These are phyloP conservation scores for Anisogramma anomala DNA, from an alignment of 2,329 filamentous ascomycete genomes.

Conservation along the genomic window DNA sequence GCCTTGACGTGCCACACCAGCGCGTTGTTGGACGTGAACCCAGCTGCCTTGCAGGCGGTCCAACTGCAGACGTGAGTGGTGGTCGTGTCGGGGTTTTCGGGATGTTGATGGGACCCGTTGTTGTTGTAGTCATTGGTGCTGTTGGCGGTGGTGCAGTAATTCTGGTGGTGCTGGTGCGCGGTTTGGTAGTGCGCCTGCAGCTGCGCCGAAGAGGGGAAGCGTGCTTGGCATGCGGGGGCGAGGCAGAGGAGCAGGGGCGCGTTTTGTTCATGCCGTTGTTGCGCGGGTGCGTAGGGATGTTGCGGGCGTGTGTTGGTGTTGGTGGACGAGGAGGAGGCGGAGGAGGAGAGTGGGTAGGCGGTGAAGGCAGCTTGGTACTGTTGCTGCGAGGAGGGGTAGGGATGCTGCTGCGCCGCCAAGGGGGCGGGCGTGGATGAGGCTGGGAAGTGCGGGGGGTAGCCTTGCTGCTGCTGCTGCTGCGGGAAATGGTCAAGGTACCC, in stretches of 20 bases:
- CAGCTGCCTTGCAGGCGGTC: slow-evolving; percentile 25
- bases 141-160: neutral
- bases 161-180: slow-evolving; percentile 16
- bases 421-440: neutral
- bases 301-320: too few relatives aligned
- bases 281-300: neutral
- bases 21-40: slow-evolving; percentile 27
- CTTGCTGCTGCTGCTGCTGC: neutral
- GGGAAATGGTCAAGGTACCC: too few relatives aligned
- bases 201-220: slow-evolving; percentile 3
- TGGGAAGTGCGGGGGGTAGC: neutral
- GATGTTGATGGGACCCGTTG: too few relatives aligned
- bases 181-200: slow-evolving; percentile 17
- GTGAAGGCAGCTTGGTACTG: neutral
- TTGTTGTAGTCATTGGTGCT: neutral
- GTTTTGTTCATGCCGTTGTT: neutral
- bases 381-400: neutral
- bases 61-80: slow-evolving; percentile 27
- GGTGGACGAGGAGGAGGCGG: too few relatives aligned
- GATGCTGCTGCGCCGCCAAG: neutral
- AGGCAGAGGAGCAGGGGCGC: slow-evolving; percentile 7
- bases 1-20: slow-evolving; percentile 33
- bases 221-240: slow-evolving; percentile 6
- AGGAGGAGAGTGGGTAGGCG: too few relatives aligned
- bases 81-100: too few relatives aligned